A percentile compares a stretch with the other conserved stretches of the same genome.
These are phyloP conservation scores for Camellia oleifera DNA, from an alignment of 179 eudicot genomes.

Conservation along the genomic window DNA sequence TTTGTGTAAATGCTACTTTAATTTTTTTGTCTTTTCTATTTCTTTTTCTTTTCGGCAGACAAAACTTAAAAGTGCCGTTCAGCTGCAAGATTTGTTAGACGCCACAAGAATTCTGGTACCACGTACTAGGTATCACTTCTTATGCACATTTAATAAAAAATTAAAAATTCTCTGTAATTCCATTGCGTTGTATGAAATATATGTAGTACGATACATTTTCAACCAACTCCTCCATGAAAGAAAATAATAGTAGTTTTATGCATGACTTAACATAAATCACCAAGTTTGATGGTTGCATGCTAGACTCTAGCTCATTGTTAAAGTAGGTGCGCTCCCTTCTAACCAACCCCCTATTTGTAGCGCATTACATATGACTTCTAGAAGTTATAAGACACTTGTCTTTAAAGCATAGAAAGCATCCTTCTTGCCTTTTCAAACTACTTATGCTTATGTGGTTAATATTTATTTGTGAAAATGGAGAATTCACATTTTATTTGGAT, in stretches of 20 bases:
- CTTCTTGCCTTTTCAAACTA: not conserved
- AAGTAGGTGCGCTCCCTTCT: not conserved
- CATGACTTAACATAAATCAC: not conserved
- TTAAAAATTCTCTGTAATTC: not conserved
- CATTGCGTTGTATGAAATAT: not conserved
- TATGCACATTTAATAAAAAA: not conserved
- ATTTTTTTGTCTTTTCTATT: not conserved
- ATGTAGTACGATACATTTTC: not conserved
- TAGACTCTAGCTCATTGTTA: not conserved
- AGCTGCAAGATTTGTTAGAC: conserved; percentile 91
- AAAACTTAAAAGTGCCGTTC: conserved; percentile 92
- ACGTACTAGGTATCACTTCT: conserved; percentile 54
- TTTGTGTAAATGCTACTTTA: not conserved
- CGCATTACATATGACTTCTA: not conserved
- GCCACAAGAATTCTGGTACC: conserved; percentile 94
- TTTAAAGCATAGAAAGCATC: too few relatives aligned
- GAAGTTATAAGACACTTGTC: not conserved
- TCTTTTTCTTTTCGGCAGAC: conserved; percentile 44
- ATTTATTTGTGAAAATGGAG: not conserved
- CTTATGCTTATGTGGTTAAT: not conserved
- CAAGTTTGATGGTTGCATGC: not conserved
- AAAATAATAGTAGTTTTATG: too few relatives aligned
- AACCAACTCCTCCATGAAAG: not conserved
- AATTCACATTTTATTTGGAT: not conserved
- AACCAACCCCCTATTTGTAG: not conserved